A percentile compares a stretch with the other conserved stretches of the same genome.
These are phyloP conservation scores for Obba rivulosa DNA, from an alignment of 768 basidiomycete species.

Conservation along the genomic window DNA sequence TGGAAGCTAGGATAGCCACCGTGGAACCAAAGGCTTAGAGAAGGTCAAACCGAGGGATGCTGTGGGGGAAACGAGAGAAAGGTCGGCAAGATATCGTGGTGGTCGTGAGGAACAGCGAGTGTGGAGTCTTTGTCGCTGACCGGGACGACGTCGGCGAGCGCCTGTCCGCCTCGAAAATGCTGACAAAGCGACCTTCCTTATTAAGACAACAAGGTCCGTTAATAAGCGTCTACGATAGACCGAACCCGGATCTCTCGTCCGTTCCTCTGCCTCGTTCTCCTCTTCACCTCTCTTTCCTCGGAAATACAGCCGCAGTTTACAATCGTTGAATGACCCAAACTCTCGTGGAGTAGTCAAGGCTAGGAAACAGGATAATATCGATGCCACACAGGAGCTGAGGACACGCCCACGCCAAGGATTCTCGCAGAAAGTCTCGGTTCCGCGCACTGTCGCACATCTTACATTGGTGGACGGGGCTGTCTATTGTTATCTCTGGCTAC, in stretches of 20 bases:
- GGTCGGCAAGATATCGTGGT: slow-evolving; percentile 15
- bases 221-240: too few species aligned
- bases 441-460: too few species aligned
- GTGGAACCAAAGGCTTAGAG: slow-evolving; percentile 4
- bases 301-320: too few species aligned
- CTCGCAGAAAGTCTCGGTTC: too few species aligned
- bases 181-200: slow-evolving; percentile 3
- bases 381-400: too few species aligned
- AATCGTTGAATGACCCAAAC: too few species aligned
- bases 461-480: too few species aligned
- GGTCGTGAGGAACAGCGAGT: slow-evolving; percentile 22
- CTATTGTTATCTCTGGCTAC: too few species aligned
- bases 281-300: background rate
- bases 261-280: slow-evolving; percentile 11
- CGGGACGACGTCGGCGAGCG: slow-evolving; percentile 17
- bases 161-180: background rate
- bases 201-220: background rate
- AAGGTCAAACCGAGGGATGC: background rate
- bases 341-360: too few species aligned
- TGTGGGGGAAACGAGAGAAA: background rate
- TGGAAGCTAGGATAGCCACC: slow-evolving; percentile 20
- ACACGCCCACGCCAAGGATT: too few species aligned
- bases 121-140: slow-evolving; percentile 20
- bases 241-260: slow-evolving; percentile 1
- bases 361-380: too few species aligned